Base-by-base conservation (phyloP, 306 rosid genomes). In the Macrotyloma uniflorum region DNA sequence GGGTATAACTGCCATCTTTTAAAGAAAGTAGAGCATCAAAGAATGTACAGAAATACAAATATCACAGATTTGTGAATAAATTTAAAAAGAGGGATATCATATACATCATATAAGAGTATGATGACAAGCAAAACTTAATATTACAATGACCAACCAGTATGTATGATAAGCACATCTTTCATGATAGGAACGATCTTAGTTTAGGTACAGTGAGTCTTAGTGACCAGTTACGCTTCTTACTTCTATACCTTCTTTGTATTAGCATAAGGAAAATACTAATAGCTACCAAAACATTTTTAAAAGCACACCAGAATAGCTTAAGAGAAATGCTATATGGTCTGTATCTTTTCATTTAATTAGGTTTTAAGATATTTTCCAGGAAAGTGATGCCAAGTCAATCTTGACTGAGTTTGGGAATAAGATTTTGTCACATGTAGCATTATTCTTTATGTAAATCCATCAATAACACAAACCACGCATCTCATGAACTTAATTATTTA, bases 1-100 rank as follows among this genome's bases (percentile, higher is more conserved):
- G 55, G 98, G 99, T 78, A 91, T 86, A 80, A 96, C 83, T 79
- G 99, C 98, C 98, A 93, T 96, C 98, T 96, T 72, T 78, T 81
- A 80, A 58, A 77, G 71, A 75, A 61, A 72, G 42, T 14, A 36
- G 72, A 76, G 67, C 61, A 72, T 84, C 75, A 82, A 73, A 12
- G 12, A 58, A 71, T 42, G 33, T 75, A 32, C 66, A 12, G 32
- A 79, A 65, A 75, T 65, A 38, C 58, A 79, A 74, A 79, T 59
- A 49, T 40, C 26, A 71, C 26, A 63, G 47, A 4, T 47, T 73
- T 58, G 78, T 35, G 57, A 82, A 20, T 13, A 66, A 70, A 74
- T 79, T 55, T 46, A 36, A 23, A 62, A 51, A 67, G 32, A 26
- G 72, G 57, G 75, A 67, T 71, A 75, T 38, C 15, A 63, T 12